These are phyloP conservation scores for Tillandsia fasciculata DNA, from an alignment of 176 grass and related monocot genomes.

Conservation along the genomic window DNA sequence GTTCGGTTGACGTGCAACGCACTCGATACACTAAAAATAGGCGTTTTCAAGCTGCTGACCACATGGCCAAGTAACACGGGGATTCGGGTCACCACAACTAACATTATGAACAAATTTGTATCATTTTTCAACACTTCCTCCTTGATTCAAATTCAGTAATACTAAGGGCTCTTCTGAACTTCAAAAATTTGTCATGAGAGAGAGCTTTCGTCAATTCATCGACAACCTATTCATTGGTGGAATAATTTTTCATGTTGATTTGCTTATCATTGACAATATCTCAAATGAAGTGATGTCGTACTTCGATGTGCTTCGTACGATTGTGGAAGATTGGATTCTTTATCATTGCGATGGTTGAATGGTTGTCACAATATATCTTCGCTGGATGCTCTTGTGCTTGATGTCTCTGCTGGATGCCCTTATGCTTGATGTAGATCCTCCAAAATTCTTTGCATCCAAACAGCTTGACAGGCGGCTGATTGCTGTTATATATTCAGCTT, in stretches of 20 bases:
- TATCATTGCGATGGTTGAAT: neutral
- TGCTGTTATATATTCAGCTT: neutral
- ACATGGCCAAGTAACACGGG: too few species aligned
- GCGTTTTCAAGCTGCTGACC: too few species aligned
- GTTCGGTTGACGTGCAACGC: too few species aligned
- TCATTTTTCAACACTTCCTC: too few species aligned
- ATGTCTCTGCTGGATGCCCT: neutral
- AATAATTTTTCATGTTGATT: neutral
- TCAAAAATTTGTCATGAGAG: too few species aligned
- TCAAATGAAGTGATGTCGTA: neutral
- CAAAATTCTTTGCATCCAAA: neutral
- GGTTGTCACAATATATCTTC: neutral
- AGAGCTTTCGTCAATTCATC: neutral
- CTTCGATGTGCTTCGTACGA: neutral
- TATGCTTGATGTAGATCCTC: neutral
- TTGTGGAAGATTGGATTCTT: neutral
- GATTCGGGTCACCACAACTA: too few species aligned
- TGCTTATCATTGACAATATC: neutral
- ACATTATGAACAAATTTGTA: too few species aligned
- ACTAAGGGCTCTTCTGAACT: too few species aligned
- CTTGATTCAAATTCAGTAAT: too few species aligned
- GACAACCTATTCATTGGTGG: neutral
- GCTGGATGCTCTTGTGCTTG: neutral
- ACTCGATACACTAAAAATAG: too few species aligned
- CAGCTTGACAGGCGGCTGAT: neutral